Conservation (phyloP, 768 basidiomycete species). For the Dacryopinax spathularia region DNA sequence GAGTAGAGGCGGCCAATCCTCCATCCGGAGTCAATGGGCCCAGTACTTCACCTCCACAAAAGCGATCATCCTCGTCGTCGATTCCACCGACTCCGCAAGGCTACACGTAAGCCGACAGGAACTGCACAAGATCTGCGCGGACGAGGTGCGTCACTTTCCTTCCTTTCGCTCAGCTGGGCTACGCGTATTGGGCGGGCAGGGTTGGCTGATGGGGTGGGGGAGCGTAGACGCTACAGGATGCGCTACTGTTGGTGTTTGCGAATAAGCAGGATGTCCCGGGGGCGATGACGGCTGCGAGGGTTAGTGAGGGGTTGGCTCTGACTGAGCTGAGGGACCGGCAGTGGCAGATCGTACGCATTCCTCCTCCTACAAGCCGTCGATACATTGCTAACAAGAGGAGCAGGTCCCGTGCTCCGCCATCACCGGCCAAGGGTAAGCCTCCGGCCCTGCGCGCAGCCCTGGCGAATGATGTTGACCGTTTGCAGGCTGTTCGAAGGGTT, state of each 20-base stretch:
- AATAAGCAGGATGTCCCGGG: constrained; percentile 25
- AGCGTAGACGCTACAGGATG: neutral
- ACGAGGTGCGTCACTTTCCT: constrained; percentile 18
- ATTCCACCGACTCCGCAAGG: constrained; percentile 21
- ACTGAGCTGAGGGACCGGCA: constrained; percentile 21
- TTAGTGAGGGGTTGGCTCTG: constrained; percentile 23
- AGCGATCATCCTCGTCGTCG: constrained; percentile 25
- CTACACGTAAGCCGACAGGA: constrained; percentile 21
- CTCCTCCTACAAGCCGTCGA: neutral
- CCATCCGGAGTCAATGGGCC: constrained; percentile 19
- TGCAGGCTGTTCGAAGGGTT: constrained; percentile 5
- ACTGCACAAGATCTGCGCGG: constrained; percentile 20
- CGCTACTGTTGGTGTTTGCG: constrained; percentile 20
- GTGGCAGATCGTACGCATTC: constrained; percentile 5
- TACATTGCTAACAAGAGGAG: neutral
- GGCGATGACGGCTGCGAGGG: constrained; percentile 21
- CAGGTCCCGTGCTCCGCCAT: constrained; percentile 4
- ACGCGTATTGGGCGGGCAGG: no score
- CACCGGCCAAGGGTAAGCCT: neutral
- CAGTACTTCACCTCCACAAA: constrained; percentile 23
- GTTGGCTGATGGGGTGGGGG: no score
- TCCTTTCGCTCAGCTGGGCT: no score
- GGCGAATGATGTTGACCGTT: neutral
- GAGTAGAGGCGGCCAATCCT: constrained; percentile 22
- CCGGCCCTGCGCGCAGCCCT: neutral